A percentile compares a stretch with the other conserved stretches of the same genome.
Evolutionary conservation across 257 asterid species (phyloP).

Genomic region (Ajuga chamaepitys): DNA sequence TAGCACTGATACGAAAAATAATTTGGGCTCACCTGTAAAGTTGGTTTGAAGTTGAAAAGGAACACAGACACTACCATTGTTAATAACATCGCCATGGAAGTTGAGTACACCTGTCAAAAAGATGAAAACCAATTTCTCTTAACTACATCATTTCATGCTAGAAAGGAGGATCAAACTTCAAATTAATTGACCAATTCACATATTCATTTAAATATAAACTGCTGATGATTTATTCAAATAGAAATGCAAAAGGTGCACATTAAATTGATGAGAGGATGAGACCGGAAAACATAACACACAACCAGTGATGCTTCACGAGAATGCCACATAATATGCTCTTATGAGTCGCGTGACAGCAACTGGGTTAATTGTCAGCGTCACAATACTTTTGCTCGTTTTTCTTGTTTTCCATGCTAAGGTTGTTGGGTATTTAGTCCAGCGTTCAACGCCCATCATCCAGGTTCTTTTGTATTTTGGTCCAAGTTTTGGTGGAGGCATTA

Average conservation of each 20-base stretch:
- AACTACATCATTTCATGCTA: neutral
- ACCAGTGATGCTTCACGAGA: neutral
- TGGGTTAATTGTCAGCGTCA: neutral
- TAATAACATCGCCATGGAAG: conserved; percentile 96
- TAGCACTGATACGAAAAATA: neutral
- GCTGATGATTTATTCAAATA: neutral
- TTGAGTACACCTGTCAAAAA: conserved; percentile 71
- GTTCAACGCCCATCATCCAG: neutral
- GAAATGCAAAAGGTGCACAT: neutral
- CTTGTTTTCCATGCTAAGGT: neutral
- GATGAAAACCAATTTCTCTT: neutral
- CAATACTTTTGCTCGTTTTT: neutral
- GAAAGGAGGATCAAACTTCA: neutral
- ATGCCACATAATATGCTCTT: neutral
- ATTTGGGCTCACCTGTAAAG: conserved; percentile 56
- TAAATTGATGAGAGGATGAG: neutral
- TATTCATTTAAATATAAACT: neutral
- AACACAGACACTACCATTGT: conserved; percentile 75
- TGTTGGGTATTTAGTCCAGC: neutral
- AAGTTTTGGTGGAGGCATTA: neutral
- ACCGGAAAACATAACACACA: neutral
- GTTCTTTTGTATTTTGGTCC: neutral
- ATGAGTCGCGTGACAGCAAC: neutral
- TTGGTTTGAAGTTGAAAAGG: conserved; percentile 88
- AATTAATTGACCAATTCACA: neutral